Evolutionary conservation across 176 grass and related monocot species (phyloP), one percentile per base, ranked within the genome.

Genomic region (Panicum miliaceum): DNA sequence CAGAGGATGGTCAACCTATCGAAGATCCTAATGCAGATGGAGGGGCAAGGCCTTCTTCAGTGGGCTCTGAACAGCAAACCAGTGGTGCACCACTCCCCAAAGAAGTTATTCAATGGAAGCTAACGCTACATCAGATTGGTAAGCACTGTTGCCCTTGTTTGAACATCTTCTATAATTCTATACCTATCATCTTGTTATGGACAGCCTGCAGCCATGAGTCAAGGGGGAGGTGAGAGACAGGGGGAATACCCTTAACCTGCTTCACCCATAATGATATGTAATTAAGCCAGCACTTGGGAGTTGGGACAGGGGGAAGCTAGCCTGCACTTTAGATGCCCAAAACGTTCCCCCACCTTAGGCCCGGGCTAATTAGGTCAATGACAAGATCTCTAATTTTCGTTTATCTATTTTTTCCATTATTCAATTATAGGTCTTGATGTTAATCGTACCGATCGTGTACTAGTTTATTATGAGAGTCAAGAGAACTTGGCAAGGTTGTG

Each of bases 41-140:
- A 57, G 87, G 88, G 35, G 51, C 63, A 74, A 43, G 69, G 64
- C 36, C 56, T 79, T 84, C 82, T 54, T 67, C 73, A 19, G 87
- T 51, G 32, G 82, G 43, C 22, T 58, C 65, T 54, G 86, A 87
- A 40, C 56, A 79, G 19, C 81, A 61, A 90, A 75, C 50, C 45
- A 86, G 75, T 71, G 77, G 77, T 58, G 84, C 69, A 66, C 84
- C 68, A 18, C 45, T 84, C 34, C 25, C 86, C 16, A 90, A 93
- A 86, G 89, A 89, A 86, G 64, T 86, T 76, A 82, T 95, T 86
- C 91, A 94, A 57, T 98, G 96, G 96, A 98, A 95, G 64, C 91
- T 94, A 73, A 86, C 89, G 80, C 89, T 98, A 51, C 96, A 98
- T 88, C 96, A 98, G 88, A 98, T 98, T 89, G 96, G 96, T 98